Evolutionary conservation across 768 basidiomycete genomes (phyloP).

Genomic region (Leucocoprinus sp.): DNA sequence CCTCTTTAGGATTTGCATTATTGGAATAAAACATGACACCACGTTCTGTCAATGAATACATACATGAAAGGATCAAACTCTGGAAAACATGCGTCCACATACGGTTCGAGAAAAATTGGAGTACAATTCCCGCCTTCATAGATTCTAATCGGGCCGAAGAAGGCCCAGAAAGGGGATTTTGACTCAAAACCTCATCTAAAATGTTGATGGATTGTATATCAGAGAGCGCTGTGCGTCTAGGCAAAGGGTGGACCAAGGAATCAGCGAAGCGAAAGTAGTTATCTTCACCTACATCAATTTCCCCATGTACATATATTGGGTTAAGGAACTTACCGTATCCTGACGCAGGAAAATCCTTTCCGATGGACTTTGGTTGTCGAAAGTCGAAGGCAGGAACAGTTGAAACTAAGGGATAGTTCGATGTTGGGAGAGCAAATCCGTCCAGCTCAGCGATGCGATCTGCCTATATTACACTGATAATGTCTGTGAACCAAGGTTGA

Average conservation of each 20-base stretch:
- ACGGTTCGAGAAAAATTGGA: slow-evolving; percentile 69
- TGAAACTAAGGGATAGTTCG: slow-evolving; percentile 37
- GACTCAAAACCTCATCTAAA: slow-evolving; percentile 34
- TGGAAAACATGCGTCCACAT: slow-evolving; percentile 18
- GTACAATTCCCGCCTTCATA: slow-evolving; percentile 47
- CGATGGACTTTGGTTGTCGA: slow-evolving; percentile 44
- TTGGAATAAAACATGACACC: slow-evolving; percentile 74
- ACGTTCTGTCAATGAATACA: too few species aligned
- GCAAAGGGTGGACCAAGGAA: slow-evolving; percentile 27
- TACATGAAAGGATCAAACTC: too few species aligned
- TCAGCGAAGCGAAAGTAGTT: slow-evolving; percentile 54
- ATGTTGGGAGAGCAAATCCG: slow-evolving; percentile 41
- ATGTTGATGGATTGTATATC: slow-evolving; percentile 39
- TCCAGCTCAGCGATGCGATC: slow-evolving; percentile 48
- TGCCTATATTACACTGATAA: slow-evolving; percentile 27
- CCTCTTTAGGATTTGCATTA: slow-evolving; percentile 37
- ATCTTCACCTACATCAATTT: slow-evolving; percentile 31
- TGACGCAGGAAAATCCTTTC: slow-evolving; percentile 43
- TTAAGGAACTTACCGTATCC: slow-evolving; percentile 46
- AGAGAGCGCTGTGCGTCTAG: slow-evolving; percentile 38
- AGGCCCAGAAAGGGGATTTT: slow-evolving; percentile 24
- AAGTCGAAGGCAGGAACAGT: slow-evolving; percentile 38
- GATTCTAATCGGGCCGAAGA: slow-evolving; percentile 48
- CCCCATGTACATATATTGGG: not conserved
- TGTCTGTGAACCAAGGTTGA: not conserved